A percentile compares a stretch with the other conserved stretches of the same genome.
Conservation (phyloP, 2,329 filamentous ascomycete species). For the Pseudogymnoascus sp. region DNA sequence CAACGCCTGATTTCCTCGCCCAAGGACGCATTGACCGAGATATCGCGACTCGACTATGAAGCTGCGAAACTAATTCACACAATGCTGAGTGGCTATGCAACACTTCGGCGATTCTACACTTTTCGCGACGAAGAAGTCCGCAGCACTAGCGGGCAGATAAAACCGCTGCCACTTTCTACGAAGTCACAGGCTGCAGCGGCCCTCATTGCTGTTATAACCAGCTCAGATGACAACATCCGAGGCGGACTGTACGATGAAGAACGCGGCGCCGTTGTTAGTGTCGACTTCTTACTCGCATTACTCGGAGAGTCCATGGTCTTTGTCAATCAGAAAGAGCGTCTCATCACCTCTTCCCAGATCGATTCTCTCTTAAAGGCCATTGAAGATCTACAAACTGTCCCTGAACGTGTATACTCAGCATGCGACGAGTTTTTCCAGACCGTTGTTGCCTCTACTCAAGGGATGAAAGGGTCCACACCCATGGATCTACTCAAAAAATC, state of each 20-base stretch:
- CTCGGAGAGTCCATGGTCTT: conserved; percentile 79
- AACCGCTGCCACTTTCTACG: conserved; percentile 41
- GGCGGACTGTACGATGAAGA: conserved; percentile 80
- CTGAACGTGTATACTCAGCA: conserved; percentile 60
- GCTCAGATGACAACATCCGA: conserved; percentile 81
- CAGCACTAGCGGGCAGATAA: conserved; percentile 31
- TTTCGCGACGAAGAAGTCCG: conserved; percentile 63
- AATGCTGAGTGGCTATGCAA: conserved; percentile 86
- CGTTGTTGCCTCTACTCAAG: conserved; percentile 62
- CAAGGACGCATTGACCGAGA: conserved; percentile 59
- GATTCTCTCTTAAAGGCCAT: conserved; percentile 67
- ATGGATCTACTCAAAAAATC: conserved; percentile 60
- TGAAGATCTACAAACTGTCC: conserved; percentile 71
- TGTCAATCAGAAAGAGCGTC: conserved; percentile 50
- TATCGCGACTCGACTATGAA: conserved; percentile 67
- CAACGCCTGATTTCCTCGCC: conserved; percentile 62
- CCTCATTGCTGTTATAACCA: conserved; percentile 74
- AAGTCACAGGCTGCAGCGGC: conserved; percentile 65
- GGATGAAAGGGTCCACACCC: conserved; percentile 53
- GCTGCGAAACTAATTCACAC: conserved; percentile 77
- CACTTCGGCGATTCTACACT: conserved; percentile 81
- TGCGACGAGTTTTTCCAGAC: conserved; percentile 73
- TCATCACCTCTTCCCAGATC: conserved; percentile 65
- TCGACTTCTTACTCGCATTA: conserved; percentile 76
- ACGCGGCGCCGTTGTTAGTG: conserved; percentile 74